Base-by-base conservation (phyloP, 306 rosid genomes). In the Vigna trinervia region DNA sequence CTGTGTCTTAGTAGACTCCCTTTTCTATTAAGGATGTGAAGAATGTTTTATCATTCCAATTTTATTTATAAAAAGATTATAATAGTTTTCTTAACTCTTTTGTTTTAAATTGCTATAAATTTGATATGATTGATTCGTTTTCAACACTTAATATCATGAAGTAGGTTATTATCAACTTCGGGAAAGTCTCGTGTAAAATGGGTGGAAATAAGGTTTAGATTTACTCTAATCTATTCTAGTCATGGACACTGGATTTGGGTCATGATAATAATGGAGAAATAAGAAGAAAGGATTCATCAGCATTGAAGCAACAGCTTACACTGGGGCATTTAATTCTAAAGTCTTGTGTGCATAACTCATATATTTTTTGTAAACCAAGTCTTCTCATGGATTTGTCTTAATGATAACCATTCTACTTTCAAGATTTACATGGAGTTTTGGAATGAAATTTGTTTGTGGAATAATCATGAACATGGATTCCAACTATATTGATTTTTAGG, bases 371-470 rank as follows among this genome's bases (percentile, higher is more conserved):
- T 34, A 32, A 15, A 8, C 47, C 17, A n/a, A 62, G 23, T 36
- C 5, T 14, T 62, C 47, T 8, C 69, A 34, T 15, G 22, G 4
- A 59, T 43, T 30, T 14, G 8, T 28, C 11, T 28, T 60, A 14
- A 59, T 28, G 39, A 13, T 60, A 60, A 60, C 1, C 6, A 13
- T 59, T 59, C 9, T 58, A 23, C 17, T 58, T 28, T 23, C 17
- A 26, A 59, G 36, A 62, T 62, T 61, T 69, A 20, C 50, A 13
- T 11, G 4, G 4, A 13, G 71, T 60, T 74, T 78, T 81, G 62
- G 41, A 59, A 46, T 50, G 71, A 56, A 69, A 41, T 71, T 69
- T 66, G 61, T 43, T 65, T 12, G 45, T 66, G 3, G 59, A 30
- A 57, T 83, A 48, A 73, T 48, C 26, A 52, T 67, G 41, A 53